Conservation (phyloP, 2,329 filamentous ascomycete species). For the Claviceps spartinae region DNA sequence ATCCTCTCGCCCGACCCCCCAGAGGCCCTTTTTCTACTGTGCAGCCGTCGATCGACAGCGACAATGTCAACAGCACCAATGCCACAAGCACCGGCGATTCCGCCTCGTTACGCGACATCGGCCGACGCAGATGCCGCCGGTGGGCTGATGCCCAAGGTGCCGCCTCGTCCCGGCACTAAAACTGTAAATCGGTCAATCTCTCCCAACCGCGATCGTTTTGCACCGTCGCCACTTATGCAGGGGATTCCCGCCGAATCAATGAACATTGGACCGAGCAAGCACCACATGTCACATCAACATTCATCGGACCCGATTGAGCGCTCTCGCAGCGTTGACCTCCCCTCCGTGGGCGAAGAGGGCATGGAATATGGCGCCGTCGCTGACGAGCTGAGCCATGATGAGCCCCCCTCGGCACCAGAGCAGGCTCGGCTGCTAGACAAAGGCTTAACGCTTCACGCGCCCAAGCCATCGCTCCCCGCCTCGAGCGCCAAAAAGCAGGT, state of each 20-base stretch:
- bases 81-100: slow-evolving; percentile 38
- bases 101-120: slow-evolving; percentile 40
- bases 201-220: slow-evolving; percentile 64
- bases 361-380: slow-evolving; percentile 61
- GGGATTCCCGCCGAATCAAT: slow-evolving; percentile 35
- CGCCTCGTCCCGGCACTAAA: slow-evolving; percentile 60
- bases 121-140: slow-evolving; percentile 30
- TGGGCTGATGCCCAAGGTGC: slow-evolving; percentile 49
- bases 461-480: slow-evolving; percentile 71
- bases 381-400: slow-evolving; percentile 23
- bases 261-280: slow-evolving; percentile 21
- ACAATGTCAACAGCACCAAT: slow-evolving; percentile 37
- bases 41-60: not conserved
- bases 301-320: slow-evolving; percentile 38
- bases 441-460: slow-evolving; percentile 77
- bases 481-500: slow-evolving; percentile 75
- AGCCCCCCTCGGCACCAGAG: slow-evolving; percentile 39
- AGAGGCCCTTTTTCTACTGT: not conserved
- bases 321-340: slow-evolving; percentile 66
- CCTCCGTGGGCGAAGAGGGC: slow-evolving; percentile 80
- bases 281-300: slow-evolving; percentile 18
- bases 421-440: slow-evolving; percentile 67
- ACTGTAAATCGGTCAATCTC: slow-evolving; percentile 65
- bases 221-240: slow-evolving; percentile 76
- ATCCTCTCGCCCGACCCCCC: not conserved